Evolutionary conservation across 306 rosid genomes (phyloP).

Genomic region (Sechiopsis laciniata): DNA sequence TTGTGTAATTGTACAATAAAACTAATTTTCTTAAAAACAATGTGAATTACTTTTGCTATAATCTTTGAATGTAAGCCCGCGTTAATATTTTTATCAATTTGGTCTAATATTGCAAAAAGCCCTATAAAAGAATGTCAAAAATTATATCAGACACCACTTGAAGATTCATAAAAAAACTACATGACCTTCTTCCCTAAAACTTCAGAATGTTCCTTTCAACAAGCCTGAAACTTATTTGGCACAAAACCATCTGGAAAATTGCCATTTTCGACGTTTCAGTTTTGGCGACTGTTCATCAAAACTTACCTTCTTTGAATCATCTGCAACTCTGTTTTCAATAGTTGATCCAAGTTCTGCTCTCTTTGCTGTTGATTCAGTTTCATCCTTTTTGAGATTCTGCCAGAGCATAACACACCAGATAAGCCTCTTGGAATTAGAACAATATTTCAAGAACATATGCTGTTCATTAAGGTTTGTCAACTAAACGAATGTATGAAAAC

Average conservation of each 20-base stretch:
- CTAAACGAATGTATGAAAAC: not conserved
- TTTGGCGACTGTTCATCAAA: not conserved
- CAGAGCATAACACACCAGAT: not conserved
- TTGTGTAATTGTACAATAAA: too few relatives aligned
- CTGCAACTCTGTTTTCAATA: not conserved
- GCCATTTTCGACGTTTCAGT: conserved; percentile 11
- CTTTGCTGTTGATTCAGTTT: not conserved
- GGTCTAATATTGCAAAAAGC: too few relatives aligned
- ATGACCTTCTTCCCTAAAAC: not conserved
- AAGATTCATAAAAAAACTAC: too few relatives aligned
- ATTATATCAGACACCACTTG: too few relatives aligned
- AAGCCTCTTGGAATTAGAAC: not conserved
- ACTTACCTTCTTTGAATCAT: not conserved
- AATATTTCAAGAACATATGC: not conserved
- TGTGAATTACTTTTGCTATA: too few relatives aligned
- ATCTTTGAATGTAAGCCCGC: too few relatives aligned
- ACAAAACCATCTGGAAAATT: not conserved
- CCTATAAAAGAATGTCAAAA: too few relatives aligned
- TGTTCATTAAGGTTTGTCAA: not conserved
- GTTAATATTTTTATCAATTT: too few relatives aligned
- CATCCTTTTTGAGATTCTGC: conserved; percentile 14
- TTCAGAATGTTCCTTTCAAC: not conserved
- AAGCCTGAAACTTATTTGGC: not conserved
- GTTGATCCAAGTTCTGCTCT: not conserved
- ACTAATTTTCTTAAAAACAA: too few relatives aligned